A percentile compares a stretch with the other conserved stretches of the same genome.
These are phyloP conservation scores for Diaporthe caulivora DNA, from an alignment of 2,329 filamentous ascomycete species.

Conservation along the genomic window DNA sequence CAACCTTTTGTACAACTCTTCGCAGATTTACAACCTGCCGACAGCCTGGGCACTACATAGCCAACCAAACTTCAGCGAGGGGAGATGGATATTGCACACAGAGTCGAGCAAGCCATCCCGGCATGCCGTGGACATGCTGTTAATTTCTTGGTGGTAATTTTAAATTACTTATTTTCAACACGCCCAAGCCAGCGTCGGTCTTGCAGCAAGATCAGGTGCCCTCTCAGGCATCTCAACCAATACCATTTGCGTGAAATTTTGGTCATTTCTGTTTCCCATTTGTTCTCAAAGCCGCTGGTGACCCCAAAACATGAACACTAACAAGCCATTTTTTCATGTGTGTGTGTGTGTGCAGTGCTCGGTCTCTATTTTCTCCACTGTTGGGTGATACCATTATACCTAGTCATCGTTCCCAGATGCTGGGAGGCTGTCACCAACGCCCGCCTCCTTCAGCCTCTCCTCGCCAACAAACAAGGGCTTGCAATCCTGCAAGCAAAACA, in stretches of 20 bases:
- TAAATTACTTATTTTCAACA: conserved; percentile 35
- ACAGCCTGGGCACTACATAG: conserved; percentile 18
- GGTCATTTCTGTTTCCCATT: neutral
- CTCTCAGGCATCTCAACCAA: conserved; percentile 22
- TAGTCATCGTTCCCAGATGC: conserved; percentile 38
- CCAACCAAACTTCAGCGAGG: conserved; percentile 13
- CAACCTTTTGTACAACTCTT: conserved; percentile 18
- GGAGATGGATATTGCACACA: conserved; percentile 32
- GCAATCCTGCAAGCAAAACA: conserved; percentile 49
- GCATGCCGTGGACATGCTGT: conserved; percentile 36
- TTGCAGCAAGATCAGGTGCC: conserved; percentile 4
- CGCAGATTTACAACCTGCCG: conserved; percentile 23
- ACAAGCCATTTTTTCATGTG: neutral
- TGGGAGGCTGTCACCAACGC: conserved; percentile 28
- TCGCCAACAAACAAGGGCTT: conserved; percentile 45
- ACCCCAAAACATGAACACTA: neutral
- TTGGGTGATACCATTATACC: neutral
- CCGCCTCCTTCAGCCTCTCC: conserved; percentile 45
- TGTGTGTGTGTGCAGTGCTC: neutral
- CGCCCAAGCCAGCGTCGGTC: neutral
- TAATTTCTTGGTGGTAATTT: conserved; percentile 39
- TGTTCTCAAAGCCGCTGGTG: neutral
- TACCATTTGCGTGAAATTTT: conserved; percentile 34
- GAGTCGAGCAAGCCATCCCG: conserved; percentile 13
- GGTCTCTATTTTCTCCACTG: neutral